Evolutionary conservation across 768 basidiomycete genomes (phyloP).

Genomic region (Kwoniella shandongensis): DNA sequence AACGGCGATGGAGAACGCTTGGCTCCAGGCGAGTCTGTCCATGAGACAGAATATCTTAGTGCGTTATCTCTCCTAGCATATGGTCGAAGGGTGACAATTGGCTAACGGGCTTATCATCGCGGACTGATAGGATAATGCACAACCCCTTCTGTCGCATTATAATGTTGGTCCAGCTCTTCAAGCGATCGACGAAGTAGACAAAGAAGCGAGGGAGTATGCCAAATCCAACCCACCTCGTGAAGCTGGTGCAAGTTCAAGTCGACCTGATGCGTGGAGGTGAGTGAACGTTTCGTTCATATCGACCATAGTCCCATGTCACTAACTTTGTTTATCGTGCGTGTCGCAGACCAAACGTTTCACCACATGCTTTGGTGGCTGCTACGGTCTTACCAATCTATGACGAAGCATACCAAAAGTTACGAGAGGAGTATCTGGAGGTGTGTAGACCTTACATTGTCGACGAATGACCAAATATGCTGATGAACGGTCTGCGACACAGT

Average conservation of each 20-base stretch:
- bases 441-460: neutral
- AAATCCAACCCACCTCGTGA: conserved; percentile 10
- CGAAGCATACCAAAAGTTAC: conserved; percentile 37
- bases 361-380: conserved; percentile 45
- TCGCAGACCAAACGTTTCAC: conserved; percentile 42
- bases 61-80: conserved; percentile 12
- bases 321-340: too few species aligned
- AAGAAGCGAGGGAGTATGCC: conserved; percentile 34
- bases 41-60: conserved; percentile 43
- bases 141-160: conserved; percentile 36
- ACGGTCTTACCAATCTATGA: conserved; percentile 48
- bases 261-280: conserved; percentile 50
- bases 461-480: neutral
- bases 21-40: conserved; percentile 21
- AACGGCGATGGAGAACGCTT: conserved; percentile 35
- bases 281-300: too few species aligned
- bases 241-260: conserved; percentile 1
- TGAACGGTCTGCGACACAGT: too few species aligned
- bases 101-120: too few species aligned
- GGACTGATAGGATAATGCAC: conserved; percentile 37
- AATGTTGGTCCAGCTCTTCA: conserved; percentile 35
- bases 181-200: conserved; percentile 39
- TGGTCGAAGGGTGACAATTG: too few species aligned
- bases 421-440: conserved; percentile 46
- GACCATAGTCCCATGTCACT: too few species aligned